Percentiles rank a stretch among this genome's conserved stretches.
Evolutionary conservation across 2,329 filamentous ascomycete genomes (phyloP).

Genomic region (Colletotrichum paranaense): DNA sequence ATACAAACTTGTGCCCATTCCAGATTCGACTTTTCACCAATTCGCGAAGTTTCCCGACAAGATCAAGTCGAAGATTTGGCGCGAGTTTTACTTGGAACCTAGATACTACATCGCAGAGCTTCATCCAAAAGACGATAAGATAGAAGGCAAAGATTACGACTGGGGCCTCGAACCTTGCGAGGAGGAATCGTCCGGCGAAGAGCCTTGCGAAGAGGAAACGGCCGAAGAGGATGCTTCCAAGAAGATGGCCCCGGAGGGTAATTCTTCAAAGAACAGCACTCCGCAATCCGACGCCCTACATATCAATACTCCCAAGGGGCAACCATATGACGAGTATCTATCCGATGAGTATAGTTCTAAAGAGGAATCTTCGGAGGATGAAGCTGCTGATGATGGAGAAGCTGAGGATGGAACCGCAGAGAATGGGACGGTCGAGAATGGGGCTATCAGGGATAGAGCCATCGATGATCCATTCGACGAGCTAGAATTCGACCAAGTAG

Average conservation of each 20-base stretch:
- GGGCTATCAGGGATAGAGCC: too few species aligned
- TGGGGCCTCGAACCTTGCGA: neutral
- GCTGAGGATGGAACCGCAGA: too few species aligned
- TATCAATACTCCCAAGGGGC: too few species aligned
- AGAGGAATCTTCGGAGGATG: neutral
- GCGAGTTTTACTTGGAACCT: neutral
- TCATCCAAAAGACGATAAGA: neutral
- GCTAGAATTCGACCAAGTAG: neutral
- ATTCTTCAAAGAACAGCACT: neutral
- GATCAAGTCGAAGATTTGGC: neutral
- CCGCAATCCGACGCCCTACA: too few species aligned
- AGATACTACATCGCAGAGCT: neutral
- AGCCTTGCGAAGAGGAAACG: neutral
- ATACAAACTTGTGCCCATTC: neutral
- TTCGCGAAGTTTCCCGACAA: neutral
- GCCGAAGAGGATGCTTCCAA: neutral
- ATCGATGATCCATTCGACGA: too few species aligned
- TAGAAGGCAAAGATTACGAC: neutral
- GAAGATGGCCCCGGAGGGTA: neutral
- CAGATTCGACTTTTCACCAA: neutral
- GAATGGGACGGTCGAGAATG: too few species aligned
- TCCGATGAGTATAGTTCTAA: neutral
- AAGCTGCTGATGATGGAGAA: neutral
- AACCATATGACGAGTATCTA: too few species aligned
- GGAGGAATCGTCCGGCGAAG: neutral